phyloP scores from a whole-genome alignment of 2,329 filamentous ascomycete species.

The Scleromitrula shiraiana region DNA sequence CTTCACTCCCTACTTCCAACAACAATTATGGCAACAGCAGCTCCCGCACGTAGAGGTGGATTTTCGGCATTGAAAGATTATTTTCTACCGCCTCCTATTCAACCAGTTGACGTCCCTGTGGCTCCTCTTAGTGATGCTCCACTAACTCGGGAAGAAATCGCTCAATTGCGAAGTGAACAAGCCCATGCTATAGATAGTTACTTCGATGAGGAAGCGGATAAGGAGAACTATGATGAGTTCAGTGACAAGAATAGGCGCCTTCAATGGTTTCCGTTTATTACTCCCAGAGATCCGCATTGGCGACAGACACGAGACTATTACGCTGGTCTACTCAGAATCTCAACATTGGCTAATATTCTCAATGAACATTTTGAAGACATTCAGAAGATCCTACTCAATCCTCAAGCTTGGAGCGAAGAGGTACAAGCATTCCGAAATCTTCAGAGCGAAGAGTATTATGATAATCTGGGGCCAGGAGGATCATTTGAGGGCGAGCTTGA shows the following conservation, averaged over 20 bases:
- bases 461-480: not conserved
- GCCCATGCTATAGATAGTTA: conserved; percentile 7
- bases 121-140: not conserved
- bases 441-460: conserved; percentile 4
- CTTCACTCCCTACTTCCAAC: not conserved
- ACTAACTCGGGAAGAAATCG: not conserved
- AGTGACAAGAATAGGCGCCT: not conserved
- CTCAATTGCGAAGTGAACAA: conserved; percentile 1
- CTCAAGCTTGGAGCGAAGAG: conserved; percentile 1
- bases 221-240: not conserved
- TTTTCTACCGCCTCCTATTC: not conserved
- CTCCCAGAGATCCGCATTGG: not conserved
- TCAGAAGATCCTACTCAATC: conserved; percentile 1
- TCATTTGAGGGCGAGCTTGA: conserved; percentile 11
- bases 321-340: not conserved
- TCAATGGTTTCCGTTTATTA: conserved; percentile 7
- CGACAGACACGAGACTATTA: not conserved
- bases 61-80: not conserved
- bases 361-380: conserved; percentile 2
- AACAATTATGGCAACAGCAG: not conserved
- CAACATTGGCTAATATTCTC: not conserved
- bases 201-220: conserved; percentile 8
- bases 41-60: not conserved
- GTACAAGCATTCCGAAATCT: not conserved
- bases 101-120: not conserved